Evolutionary conservation across 345 rosid species (phyloP), one percentile per base, ranked within the genome.

Genomic region (Populus tremula): DNA sequence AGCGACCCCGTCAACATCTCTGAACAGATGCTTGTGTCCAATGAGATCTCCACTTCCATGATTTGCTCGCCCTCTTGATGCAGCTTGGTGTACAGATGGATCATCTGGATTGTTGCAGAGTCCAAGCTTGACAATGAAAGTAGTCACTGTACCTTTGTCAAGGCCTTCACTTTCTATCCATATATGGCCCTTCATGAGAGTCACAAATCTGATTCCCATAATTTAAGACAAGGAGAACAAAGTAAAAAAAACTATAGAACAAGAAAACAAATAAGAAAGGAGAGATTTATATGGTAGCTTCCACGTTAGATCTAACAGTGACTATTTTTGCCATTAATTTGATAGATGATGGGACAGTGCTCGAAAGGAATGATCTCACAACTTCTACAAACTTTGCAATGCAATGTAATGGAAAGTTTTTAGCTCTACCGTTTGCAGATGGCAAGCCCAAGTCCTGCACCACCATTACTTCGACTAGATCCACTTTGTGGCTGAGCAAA

Each of bases 391-490:
- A 63, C 64, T 36, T 41, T 18, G 2, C 36, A 2, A 69, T 33
- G 70, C 33, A 61, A 70, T 36, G 68, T 20, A 41, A 45, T 9
- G n/a, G 77, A 70, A 43, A 43, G 47, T 11, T 2, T 72, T 36
- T n/a, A 39, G 31, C 41, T 82, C 69, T 89, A 95, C 99, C 99
- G 79, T 88, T 85, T 96, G 74, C 93, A 89, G 75, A 96, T 88
- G 67, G 99, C 99, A 59, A 96, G 96, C 64, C 99, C 99, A 38
- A 96, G 93, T 74, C 98, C 99, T 35, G 86, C 88, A 72, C 93
- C 91, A 1, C 80, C 80, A 63, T 68, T 90, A 66, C 77, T 84
- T 80, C 77, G 85, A 56, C 78, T 85, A 21, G 88, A 82, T 74
- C 92, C 94, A 54, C 83, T 81, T 77, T 78, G 89, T 45, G 86